Percentiles rank a stretch among this genome's conserved stretches.
These are phyloP conservation scores for Zychaea mexicana DNA, from an alignment of 371 early-diverging fungal genomes.

Conservation along the genomic window DNA sequence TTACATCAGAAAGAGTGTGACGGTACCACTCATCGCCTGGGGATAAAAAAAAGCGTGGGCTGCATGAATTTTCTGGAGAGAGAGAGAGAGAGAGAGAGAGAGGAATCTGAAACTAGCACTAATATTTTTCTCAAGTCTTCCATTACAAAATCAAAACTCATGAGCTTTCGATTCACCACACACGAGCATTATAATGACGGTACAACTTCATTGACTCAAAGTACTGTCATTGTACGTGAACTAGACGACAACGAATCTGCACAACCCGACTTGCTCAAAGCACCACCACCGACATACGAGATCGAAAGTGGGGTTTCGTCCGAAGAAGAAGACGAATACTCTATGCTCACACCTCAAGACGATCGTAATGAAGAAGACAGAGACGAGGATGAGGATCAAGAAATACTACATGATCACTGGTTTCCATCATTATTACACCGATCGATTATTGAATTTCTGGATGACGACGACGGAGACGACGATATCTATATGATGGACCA, in stretches of 20 bases:
- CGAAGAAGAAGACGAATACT: slow-evolving; percentile 5
- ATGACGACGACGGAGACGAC: slow-evolving; percentile 13
- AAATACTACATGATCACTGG: slow-evolving; percentile 20
- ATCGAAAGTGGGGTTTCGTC: slow-evolving; percentile 11
- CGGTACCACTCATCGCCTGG: no score
- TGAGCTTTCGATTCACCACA: background rate
- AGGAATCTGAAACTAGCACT: no score
- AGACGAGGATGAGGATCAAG: slow-evolving; percentile 5
- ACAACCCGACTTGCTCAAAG: slow-evolving; percentile 9
- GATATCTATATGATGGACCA: slow-evolving; percentile 7
- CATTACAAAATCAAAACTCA: background rate
- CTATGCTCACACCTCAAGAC: no score
- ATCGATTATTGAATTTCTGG: slow-evolving; percentile 18
- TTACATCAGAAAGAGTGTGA: no score
- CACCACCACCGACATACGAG: slow-evolving; percentile 15
- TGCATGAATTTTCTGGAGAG: no score
- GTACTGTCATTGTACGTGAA: slow-evolving; percentile 10
- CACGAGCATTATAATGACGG: slow-evolving; percentile 2
- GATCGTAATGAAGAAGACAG: slow-evolving; percentile 8
- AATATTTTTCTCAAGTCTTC: no score
- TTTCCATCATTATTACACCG: slow-evolving; percentile 20
- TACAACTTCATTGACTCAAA: background rate
- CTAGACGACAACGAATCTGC: slow-evolving; percentile 10
- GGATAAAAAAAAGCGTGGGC: no score
- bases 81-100: no score